A percentile compares a stretch with the other conserved stretches of the same genome.
Evolutionary conservation across 2,329 filamentous ascomycete species (phyloP).

Genomic region (Aspergillus phoenicis): DNA sequence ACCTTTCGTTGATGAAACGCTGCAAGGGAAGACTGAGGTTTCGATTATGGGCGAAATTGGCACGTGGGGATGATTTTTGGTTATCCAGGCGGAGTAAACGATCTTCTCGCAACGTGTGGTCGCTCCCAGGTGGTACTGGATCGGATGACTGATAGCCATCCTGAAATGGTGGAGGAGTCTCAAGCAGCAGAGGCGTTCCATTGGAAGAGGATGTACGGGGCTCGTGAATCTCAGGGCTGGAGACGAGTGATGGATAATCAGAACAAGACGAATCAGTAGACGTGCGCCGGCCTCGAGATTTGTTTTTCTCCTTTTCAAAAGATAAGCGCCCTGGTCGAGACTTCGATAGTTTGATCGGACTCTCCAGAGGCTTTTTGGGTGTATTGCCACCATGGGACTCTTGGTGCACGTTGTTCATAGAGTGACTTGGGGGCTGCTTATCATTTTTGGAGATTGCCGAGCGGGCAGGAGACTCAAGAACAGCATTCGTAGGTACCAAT

Average conservation of each 20-base stretch:
- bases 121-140: slow-evolving; percentile 23
- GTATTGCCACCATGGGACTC: slow-evolving; percentile 15
- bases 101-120: slow-evolving; percentile 35
- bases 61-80: slow-evolving; percentile 25
- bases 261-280: slow-evolving; percentile 38
- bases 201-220: slow-evolving; percentile 32
- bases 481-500: background rate
- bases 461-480: background rate
- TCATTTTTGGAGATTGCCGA: slow-evolving; percentile 5
- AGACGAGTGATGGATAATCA: slow-evolving; percentile 35
- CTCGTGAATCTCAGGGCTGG: slow-evolving; percentile 33
- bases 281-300: slow-evolving; percentile 26
- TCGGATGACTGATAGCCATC: slow-evolving; percentile 21
- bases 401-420: background rate
- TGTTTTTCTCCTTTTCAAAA: slow-evolving; percentile 23
- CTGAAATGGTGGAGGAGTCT: slow-evolving; percentile 29
- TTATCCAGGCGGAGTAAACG: slow-evolving; percentile 33
- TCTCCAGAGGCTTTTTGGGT: slow-evolving; percentile 33
- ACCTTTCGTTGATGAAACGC: slow-evolving; percentile 44
- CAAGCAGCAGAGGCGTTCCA: slow-evolving; percentile 26
- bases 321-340: slow-evolving; percentile 24
- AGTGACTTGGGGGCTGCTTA: background rate
- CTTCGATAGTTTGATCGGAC: slow-evolving; percentile 38
- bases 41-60: slow-evolving; percentile 32
- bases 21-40: slow-evolving; percentile 42